phyloP scores from a whole-genome alignment of 2,329 filamentous ascomycete species.

The Pleomassaria siparia region DNA sequence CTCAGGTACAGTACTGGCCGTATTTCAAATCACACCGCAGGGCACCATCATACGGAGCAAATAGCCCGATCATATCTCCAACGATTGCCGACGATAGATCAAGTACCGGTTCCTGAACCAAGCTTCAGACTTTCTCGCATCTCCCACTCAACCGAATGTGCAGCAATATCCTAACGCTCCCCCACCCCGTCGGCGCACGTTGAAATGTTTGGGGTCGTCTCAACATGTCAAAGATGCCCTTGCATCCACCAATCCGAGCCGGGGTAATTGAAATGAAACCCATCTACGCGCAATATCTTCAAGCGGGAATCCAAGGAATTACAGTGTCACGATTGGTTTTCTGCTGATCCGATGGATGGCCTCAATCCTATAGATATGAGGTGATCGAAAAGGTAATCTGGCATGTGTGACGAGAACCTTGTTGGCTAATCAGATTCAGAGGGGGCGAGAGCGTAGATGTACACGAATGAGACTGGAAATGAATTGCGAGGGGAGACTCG shows the following conservation, averaged over 20 bases:
- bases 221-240: neutral
- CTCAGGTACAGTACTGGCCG: neutral
- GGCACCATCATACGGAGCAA: neutral
- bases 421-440: neutral
- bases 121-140: neutral
- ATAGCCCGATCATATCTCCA: neutral
- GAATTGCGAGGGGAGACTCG: neutral
- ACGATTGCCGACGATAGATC: neutral
- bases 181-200: neutral
- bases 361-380: neutral
- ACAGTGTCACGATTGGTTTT: neutral
- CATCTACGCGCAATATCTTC: conserved; percentile 2
- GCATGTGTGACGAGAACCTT: neutral
- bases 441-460: conserved; percentile 2
- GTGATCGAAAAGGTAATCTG: conserved; percentile 1
- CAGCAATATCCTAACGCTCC: neutral
- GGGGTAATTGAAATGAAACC: conserved; percentile 1
- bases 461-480: neutral
- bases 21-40: neutral
- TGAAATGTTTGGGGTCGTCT: neutral
- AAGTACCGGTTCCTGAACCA: conserved; percentile 1
- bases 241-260: conserved; percentile 7
- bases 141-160: neutral
- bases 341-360: neutral
- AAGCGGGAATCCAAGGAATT: neutral